Conservation (phyloP, 192 early-diverging fungal genomes). For the Backusella parvicylindrica region DNA sequence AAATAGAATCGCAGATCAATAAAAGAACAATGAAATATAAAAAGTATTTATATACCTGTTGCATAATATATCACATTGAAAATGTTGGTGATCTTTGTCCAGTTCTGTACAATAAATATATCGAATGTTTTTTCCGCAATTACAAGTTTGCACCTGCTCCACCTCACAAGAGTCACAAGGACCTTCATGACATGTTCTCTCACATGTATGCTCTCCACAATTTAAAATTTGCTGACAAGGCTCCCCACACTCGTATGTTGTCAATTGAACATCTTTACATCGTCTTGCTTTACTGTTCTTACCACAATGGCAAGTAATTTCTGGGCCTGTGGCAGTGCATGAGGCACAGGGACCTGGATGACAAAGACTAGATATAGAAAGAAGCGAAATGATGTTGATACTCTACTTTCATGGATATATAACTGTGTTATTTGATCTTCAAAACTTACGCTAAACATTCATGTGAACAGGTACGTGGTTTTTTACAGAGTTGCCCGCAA, state of each 20-base stretch:
- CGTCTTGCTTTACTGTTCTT: slow-evolving; percentile 55
- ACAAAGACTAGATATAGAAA: slow-evolving; percentile 52
- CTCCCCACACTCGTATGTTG: slow-evolving; percentile 64
- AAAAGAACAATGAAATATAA: not conserved
- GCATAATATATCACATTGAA: not conserved
- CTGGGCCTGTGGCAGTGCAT: slow-evolving; percentile 75
- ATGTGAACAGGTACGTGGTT: slow-evolving; percentile 65
- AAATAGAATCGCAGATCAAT: too few relatives aligned
- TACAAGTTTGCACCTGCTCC: slow-evolving; percentile 55
- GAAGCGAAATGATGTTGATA: too few relatives aligned
- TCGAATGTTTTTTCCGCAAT: slow-evolving; percentile 58
- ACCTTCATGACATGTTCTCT: slow-evolving; percentile 64
- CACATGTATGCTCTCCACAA: slow-evolving; percentile 67
- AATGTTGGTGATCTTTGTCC: not conserved
- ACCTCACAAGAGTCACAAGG: slow-evolving; percentile 61
- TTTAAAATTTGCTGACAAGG: slow-evolving; percentile 63
- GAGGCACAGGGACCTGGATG: slow-evolving; percentile 95
- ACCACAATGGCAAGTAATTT: slow-evolving; percentile 82
- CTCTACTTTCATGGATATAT: too few relatives aligned
- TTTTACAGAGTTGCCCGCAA: slow-evolving; percentile 79
- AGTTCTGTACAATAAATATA: slow-evolving; percentile 15
- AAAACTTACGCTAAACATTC: slow-evolving; percentile 63
- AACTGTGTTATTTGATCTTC: too few relatives aligned
- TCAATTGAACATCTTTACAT: slow-evolving; percentile 71
- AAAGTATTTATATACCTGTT: not conserved